Conservation (phyloP, 495 filamentous ascomycete species). For the Penicillium diatomitis region DNA sequence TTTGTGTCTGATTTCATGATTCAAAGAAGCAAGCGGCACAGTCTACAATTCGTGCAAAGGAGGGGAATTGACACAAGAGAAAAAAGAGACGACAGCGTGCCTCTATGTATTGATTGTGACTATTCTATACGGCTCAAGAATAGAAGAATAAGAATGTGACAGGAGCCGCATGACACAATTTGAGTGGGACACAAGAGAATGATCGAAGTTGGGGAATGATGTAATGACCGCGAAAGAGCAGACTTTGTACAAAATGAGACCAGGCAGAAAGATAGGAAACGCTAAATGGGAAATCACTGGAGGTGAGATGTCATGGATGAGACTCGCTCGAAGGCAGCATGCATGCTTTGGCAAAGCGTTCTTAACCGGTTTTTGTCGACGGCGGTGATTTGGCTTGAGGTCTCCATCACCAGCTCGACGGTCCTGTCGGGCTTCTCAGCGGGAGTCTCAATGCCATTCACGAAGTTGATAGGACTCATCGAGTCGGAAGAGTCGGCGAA, state of each 20-base stretch:
- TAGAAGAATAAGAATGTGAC: no score
- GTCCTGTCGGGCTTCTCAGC: conserved; percentile 48
- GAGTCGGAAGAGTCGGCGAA: conserved; percentile 41
- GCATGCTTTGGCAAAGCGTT: conserved; percentile 40
- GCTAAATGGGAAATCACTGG: conserved; percentile 32
- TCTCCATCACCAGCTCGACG: conserved; percentile 52
- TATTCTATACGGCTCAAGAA: no score
- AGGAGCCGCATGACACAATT: no score
- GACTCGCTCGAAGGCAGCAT: conserved; percentile 41
- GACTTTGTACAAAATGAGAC: conserved; percentile 15
- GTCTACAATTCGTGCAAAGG: no score
- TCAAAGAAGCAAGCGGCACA: no score
- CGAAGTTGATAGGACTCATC: conserved; percentile 9
- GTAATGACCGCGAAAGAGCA: no score
- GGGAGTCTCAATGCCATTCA: conserved; percentile 43
- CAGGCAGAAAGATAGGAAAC: conserved; percentile 11
- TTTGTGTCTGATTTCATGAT: no score
- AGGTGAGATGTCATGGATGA: conserved; percentile 38
- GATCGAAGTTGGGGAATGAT: no score
- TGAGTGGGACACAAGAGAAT: no score
- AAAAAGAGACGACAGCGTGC: no score
- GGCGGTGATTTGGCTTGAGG: conserved; percentile 12
- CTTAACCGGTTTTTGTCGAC: conserved; percentile 31
- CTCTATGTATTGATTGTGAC: no score
- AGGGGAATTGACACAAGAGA: no score